Conservation (phyloP, 441 rosid genomes). For the Breynia disticha region DNA sequence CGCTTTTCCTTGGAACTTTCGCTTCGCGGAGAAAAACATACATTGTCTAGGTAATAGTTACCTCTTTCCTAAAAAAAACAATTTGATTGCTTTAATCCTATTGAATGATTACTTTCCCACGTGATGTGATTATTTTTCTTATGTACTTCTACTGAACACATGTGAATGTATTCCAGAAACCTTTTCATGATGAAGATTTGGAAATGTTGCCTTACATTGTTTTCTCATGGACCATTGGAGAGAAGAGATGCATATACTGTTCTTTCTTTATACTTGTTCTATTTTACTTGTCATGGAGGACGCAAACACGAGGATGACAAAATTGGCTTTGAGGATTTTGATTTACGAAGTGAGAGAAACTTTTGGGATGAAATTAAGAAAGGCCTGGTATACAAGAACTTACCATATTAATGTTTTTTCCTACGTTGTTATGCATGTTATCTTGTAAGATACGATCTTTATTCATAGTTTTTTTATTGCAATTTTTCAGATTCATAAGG, state of each 20-base stretch:
- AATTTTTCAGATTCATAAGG: conserved; percentile 55
- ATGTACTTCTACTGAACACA: conserved; percentile 5
- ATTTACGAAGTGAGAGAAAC: conserved; percentile 49
- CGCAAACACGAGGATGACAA: conserved; percentile 24
- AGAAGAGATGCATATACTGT: conserved; percentile 81
- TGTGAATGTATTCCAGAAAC: conserved; percentile 44
- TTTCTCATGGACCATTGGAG: conserved; percentile 70
- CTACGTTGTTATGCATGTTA: conserved; percentile 11
- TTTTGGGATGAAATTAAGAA: conserved; percentile 86
- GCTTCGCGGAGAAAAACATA: conserved; percentile 26
- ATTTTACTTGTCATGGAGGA: conserved; percentile 29
- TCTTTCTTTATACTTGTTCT: conserved; percentile 64
- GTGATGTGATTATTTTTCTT: not conserved
- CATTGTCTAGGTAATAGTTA: conserved; percentile 50
- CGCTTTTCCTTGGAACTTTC: conserved; percentile 30
- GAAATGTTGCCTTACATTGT: conserved; percentile 70
- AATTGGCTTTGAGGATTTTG: conserved; percentile 38
- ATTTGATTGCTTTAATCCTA: not conserved
- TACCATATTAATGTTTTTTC: conserved; percentile 14
- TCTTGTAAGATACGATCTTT: not conserved
- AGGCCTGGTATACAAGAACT: conserved; percentile 63
- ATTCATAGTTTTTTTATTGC: not conserved
- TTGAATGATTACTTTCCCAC: not conserved
- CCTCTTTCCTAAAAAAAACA: not conserved
- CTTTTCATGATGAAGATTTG: conserved; percentile 56